These are phyloP conservation scores for Nothophoma quercina DNA, from an alignment of 2,329 filamentous ascomycete genomes.

Conservation along the genomic window DNA sequence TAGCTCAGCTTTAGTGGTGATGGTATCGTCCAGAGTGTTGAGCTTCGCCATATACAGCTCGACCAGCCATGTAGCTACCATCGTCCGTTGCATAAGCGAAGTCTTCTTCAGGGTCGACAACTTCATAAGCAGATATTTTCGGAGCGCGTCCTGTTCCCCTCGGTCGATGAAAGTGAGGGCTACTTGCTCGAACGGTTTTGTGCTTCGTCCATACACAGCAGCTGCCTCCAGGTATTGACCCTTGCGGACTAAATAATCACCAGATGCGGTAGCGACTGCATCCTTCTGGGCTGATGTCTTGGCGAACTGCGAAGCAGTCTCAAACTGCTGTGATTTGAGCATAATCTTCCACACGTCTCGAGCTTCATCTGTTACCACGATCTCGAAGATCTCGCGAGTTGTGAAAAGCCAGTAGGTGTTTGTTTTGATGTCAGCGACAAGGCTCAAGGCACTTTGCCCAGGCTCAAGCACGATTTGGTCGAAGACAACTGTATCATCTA, in stretches of 20 bases:
- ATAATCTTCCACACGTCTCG: slow-evolving; percentile 95
- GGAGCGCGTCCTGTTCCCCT: slow-evolving; percentile 85
- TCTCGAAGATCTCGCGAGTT: slow-evolving; percentile 87
- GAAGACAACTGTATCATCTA: slow-evolving; percentile 85
- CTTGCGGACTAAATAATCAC: slow-evolving; percentile 84
- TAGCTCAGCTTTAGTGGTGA: slow-evolving; percentile 85
- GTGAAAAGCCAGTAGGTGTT: slow-evolving; percentile 99
- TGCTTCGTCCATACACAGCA: slow-evolving; percentile 90
- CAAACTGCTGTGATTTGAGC: slow-evolving; percentile 85
- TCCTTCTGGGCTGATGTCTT: slow-evolving; percentile 83
- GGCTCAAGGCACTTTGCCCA: slow-evolving; percentile 79
- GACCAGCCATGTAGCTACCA: slow-evolving; percentile 94
- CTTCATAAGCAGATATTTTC: slow-evolving; percentile 88
- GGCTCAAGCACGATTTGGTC: slow-evolving; percentile 85
- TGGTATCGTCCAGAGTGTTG: slow-evolving; percentile 91
- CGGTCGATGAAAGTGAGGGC: slow-evolving; percentile 90
- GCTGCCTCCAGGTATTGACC: slow-evolving; percentile 87
- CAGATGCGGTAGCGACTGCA: slow-evolving; percentile 88
- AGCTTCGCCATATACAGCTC: slow-evolving; percentile 98
- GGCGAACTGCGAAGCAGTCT: slow-evolving; percentile 85
- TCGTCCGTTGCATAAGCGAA: slow-evolving; percentile 88
- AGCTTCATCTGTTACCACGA: slow-evolving; percentile 88
- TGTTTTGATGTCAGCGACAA: slow-evolving; percentile 90
- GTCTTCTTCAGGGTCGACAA: slow-evolving; percentile 82
- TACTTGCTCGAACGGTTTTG: slow-evolving; percentile 96